Evolutionary conservation across 2,329 filamentous ascomycete species (phyloP).

Genomic region (Plenodomus biglobosus): DNA sequence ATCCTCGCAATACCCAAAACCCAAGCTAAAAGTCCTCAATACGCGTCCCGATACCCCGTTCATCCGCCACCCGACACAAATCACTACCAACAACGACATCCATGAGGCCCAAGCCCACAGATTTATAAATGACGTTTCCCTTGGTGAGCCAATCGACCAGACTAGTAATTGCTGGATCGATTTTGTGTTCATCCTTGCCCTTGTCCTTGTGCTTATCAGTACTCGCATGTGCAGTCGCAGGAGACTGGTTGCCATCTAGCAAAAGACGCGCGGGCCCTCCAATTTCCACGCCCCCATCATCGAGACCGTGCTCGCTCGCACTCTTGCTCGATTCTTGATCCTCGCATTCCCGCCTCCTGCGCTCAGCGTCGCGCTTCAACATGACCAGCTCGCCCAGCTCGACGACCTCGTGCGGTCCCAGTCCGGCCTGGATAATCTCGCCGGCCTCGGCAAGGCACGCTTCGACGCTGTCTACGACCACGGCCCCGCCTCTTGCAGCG

Average conservation of each 20-base stretch:
- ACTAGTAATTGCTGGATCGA: conserved; percentile 41
- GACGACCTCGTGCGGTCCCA: conserved; percentile 74
- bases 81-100: conserved; percentile 65
- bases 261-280: conserved; percentile 66
- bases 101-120: conserved; percentile 68
- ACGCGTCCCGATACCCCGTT: conserved; percentile 57
- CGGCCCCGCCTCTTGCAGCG: conserved; percentile 59
- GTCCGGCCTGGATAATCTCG: conserved; percentile 77
- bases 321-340: conserved; percentile 24
- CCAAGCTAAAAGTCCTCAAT: conserved; percentile 50
- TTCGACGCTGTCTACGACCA: conserved; percentile 69
- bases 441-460: conserved; percentile 81
- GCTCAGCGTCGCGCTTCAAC: conserved; percentile 58
- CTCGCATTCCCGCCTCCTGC: conserved; percentile 31
- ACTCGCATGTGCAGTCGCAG: conserved; percentile 17
- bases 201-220: conserved; percentile 54
- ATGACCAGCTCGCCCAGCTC: conserved; percentile 82
- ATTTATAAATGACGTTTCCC: conserved; percentile 70
- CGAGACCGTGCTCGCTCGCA: conserved; percentile 40
- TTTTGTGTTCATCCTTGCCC: conserved; percentile 23
- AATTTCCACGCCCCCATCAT: conserved; percentile 78
- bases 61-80: conserved; percentile 58
- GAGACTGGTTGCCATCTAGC: conserved; percentile 60
- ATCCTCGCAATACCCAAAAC: background rate
- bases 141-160: conserved; percentile 62